These are phyloP conservation scores for Eimeria falciformis DNA, from an alignment of 169 alveolate genomes.

Conservation along the genomic window DNA sequence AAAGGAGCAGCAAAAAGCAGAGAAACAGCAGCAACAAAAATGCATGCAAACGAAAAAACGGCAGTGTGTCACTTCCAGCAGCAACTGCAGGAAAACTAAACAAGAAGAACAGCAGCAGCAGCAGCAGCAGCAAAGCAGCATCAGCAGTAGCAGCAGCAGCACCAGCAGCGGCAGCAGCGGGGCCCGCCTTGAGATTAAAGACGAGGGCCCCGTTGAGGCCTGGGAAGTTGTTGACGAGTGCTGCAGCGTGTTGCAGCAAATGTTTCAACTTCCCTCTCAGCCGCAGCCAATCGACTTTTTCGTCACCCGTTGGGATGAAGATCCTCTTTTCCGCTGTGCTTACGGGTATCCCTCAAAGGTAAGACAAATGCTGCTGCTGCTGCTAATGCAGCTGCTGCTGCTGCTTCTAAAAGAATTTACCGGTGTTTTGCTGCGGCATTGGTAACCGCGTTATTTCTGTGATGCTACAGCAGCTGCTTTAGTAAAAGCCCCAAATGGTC, in stretches of 20 bases:
- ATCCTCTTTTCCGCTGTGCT: conserved; percentile 67
- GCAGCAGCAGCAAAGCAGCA: conserved; percentile 31
- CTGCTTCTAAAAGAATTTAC: too few relatives aligned
- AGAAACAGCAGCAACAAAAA: conserved; percentile 1
- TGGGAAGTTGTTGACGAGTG: conserved; percentile 71
- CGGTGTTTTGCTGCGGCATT: background rate
- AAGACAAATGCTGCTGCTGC: background rate
- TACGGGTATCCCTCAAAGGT: conserved; percentile 72
- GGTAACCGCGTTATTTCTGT: background rate
- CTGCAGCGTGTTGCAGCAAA: conserved; percentile 58
- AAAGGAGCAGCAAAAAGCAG: too few relatives aligned
- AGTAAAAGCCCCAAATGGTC: too few relatives aligned
- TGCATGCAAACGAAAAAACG: too few relatives aligned
- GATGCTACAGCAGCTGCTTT: background rate
- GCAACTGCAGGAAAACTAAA: too few relatives aligned
- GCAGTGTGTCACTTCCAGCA: too few relatives aligned
- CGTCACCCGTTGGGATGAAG: conserved; percentile 78
- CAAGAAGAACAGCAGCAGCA: background rate
- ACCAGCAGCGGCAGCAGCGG: conserved; percentile 6
- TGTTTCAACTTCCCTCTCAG: conserved; percentile 41
- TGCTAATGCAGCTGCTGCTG: conserved; percentile 26
- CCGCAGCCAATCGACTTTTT: conserved; percentile 56
- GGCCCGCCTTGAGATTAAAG: conserved; percentile 4
- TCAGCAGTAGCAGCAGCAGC: conserved; percentile 3
- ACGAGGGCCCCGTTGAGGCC: conserved; percentile 42